These are phyloP conservation scores for Leersia perrieri DNA, from an alignment of 176 grass and related monocot genomes.

Conservation along the genomic window DNA sequence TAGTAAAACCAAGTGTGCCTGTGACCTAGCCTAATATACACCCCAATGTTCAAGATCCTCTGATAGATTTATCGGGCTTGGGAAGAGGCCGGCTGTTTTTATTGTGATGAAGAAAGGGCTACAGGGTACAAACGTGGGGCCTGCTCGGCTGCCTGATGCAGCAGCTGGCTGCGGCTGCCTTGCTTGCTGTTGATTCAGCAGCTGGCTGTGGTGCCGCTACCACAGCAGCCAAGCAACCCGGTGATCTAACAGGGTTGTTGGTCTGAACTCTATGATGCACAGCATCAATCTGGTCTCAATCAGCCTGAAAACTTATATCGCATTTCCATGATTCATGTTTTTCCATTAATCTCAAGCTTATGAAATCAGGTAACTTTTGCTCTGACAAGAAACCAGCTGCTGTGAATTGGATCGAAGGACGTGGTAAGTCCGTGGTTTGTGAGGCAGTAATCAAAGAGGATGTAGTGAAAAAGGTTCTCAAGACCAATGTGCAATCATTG, in stretches of 20 bases:
- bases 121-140: background rate
- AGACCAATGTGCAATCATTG: slow-evolving; percentile 77
- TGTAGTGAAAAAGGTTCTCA: slow-evolving; percentile 87
- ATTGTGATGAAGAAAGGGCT: background rate
- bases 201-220: no score
- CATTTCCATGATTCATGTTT: background rate
- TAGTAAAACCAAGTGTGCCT: background rate
- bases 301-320: background rate
- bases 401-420: slow-evolving; percentile 95
- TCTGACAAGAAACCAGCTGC: slow-evolving; percentile 93
- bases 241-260: background rate
- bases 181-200: no score
- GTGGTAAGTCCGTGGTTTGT: slow-evolving; percentile 93
- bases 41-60: background rate
- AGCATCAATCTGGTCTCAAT: background rate
- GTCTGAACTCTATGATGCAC: background rate
- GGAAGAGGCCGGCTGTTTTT: background rate
- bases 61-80: background rate
- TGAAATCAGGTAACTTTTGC: slow-evolving; percentile 81
- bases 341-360: background rate
- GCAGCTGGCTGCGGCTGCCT: no score
- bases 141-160: no score
- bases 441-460: slow-evolving; percentile 91
- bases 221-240: no score
- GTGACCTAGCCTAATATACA: background rate